These are phyloP conservation scores for Epichloe scottii DNA, from an alignment of 2,329 filamentous ascomycete species.

Conservation along the genomic window DNA sequence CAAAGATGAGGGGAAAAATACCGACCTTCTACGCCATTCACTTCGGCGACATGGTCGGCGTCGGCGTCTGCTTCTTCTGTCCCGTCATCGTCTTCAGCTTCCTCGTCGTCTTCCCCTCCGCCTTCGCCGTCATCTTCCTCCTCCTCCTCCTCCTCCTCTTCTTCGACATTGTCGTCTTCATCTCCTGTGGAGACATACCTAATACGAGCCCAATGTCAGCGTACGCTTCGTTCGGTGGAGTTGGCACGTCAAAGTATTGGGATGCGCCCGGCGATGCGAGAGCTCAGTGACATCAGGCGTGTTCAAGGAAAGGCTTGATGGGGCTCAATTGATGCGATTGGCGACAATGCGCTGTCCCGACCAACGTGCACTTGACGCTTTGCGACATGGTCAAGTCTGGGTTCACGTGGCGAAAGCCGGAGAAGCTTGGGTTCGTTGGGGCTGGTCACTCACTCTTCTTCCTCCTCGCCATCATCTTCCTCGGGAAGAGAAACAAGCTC, in stretches of 20 bases:
- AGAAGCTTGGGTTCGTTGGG: not conserved
- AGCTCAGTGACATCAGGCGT: not conserved
- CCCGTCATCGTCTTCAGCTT: slow-evolving; percentile 9
- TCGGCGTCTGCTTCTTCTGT: slow-evolving; percentile 8
- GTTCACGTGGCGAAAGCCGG: not conserved
- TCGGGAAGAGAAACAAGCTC: slow-evolving; percentile 43
- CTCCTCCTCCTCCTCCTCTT: slow-evolving; percentile 26
- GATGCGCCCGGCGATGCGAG: not conserved
- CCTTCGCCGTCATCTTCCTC: slow-evolving; percentile 21
- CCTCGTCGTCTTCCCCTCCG: slow-evolving; percentile 14
- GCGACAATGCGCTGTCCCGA: not conserved
- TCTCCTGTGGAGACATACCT: slow-evolving; percentile 27
- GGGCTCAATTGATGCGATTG: too few species aligned
- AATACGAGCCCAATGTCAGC: not conserved
- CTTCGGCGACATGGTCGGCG: slow-evolving; percentile 7
- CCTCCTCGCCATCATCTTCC: slow-evolving; percentile 37
- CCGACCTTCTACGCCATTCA: slow-evolving; percentile 26
- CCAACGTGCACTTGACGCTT: not conserved
- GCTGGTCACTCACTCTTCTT: slow-evolving; percentile 37
- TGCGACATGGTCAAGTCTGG: not conserved
- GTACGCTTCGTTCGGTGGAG: not conserved
- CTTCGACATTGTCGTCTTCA: slow-evolving; percentile 28
- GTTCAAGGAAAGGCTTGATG: too few species aligned
- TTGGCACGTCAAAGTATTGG: not conserved
- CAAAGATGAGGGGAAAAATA: not conserved